phyloP scores from a whole-genome alignment of 164 flowering plant genomes.

The Saururus chinensis region DNA sequence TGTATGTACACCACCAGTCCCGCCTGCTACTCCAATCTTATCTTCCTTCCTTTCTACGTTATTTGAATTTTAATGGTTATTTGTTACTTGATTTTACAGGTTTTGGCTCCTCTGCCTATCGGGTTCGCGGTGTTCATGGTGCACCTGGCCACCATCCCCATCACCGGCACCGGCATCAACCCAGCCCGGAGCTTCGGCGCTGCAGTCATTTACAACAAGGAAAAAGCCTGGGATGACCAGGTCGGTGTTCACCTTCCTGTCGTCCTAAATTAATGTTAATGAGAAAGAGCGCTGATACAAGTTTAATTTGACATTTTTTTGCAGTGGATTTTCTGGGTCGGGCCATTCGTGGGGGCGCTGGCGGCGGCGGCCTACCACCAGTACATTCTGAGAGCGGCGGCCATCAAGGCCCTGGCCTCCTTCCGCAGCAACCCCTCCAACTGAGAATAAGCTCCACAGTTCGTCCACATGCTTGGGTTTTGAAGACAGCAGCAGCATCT shows the following conservation, averaged over 20 bases:
- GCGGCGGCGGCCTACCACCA: constrained; percentile 77
- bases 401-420: constrained; percentile 69
- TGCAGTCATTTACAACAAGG: constrained; percentile 29
- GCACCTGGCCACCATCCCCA: constrained; percentile 24
- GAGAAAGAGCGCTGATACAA: neutral
- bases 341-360: constrained; percentile 62
- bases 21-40: neutral
- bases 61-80: neutral
- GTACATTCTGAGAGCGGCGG: constrained; percentile 67
- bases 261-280: too few species aligned
- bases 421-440: constrained; percentile 51
- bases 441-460: neutral
- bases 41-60: neutral
- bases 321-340: constrained; percentile 90
- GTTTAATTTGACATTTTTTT: neutral
- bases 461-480: too few species aligned
- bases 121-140: constrained; percentile 25
- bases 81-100: constrained; percentile 10
- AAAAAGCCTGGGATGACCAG: constrained; percentile 30
- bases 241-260: constrained; percentile 6
- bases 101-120: constrained; percentile 31
- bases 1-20: constrained; percentile 9
- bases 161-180: constrained; percentile 28
- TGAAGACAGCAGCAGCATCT: too few species aligned
- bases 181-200: constrained; percentile 39